Conservation (phyloP, 495 filamentous ascomycete genomes). For the Platismatia glauca region DNA sequence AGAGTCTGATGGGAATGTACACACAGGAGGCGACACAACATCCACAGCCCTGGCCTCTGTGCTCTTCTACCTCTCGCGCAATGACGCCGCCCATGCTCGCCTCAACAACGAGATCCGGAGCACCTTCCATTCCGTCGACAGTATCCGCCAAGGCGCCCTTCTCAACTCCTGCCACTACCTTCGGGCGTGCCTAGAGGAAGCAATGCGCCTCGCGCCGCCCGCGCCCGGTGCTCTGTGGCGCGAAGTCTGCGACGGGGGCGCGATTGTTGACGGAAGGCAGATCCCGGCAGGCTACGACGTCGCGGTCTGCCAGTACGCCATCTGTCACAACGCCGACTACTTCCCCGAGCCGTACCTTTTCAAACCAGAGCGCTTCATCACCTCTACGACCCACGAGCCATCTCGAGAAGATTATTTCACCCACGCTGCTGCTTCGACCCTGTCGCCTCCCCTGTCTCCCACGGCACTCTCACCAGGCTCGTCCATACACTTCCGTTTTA, state of each 20-base stretch:
- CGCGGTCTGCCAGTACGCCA: conserved; percentile 34
- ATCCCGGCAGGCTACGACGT: conserved; percentile 43
- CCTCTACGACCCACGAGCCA: neutral
- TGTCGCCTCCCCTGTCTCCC: no score
- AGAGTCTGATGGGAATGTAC: neutral
- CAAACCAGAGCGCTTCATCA: conserved; percentile 28
- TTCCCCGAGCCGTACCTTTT: conserved; percentile 47
- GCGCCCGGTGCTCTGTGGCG: conserved; percentile 49
- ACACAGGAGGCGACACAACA: conserved; percentile 47
- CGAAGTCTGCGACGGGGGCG: conserved; percentile 48
- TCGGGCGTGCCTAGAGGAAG: conserved; percentile 55
- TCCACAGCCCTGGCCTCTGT: conserved; percentile 48
- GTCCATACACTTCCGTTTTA: no score
- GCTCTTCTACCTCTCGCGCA: conserved; percentile 55
- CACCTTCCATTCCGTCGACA: conserved; percentile 43
- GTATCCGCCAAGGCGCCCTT: conserved; percentile 44
- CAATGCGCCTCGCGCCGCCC: conserved; percentile 54
- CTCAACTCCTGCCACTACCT: conserved; percentile 47
- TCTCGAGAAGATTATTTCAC: no score
- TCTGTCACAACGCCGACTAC: conserved; percentile 48
- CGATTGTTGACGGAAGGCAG: conserved; percentile 43
- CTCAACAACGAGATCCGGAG: conserved; percentile 45
- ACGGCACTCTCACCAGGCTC: no score
- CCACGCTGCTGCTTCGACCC: no score
- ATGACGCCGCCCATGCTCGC: conserved; percentile 35